These are phyloP conservation scores for Murraya paniculata DNA, from an alignment of 345 rosid species.

Conservation along the genomic window DNA sequence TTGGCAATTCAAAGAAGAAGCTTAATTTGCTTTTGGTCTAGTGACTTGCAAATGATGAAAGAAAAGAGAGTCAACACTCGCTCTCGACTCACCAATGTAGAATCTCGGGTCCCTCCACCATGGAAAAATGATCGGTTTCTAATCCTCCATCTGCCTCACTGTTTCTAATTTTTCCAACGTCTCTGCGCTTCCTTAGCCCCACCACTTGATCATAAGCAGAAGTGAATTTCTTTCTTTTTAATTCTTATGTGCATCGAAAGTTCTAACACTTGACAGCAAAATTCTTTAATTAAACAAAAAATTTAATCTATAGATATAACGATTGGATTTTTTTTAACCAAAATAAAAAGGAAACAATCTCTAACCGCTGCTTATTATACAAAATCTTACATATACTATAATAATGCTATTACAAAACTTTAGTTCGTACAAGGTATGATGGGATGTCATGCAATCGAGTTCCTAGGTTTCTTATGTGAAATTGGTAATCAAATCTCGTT, in stretches of 20 bases:
- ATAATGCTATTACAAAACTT: too few relatives aligned
- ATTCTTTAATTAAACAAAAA: too few relatives aligned
- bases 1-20: not conserved
- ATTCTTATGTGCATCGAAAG: not conserved
- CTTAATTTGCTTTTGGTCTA: not conserved
- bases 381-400: too few relatives aligned
- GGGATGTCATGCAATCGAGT: not conserved
- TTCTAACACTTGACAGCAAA: not conserved
- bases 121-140: slow-evolving; percentile 4
- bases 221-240: not conserved
- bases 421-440: too few relatives aligned
- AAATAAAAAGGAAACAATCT: not conserved
- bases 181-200: not conserved
- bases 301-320: too few relatives aligned
- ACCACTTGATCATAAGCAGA: not conserved
- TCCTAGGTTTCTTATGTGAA: not conserved
- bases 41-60: not conserved
- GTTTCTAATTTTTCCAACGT: not conserved
- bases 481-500: not conserved
- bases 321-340: not conserved
- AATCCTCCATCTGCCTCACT: not conserved
- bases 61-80: not conserved
- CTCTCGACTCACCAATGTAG: slow-evolving; percentile 3
- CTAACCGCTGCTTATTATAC: too few relatives aligned
- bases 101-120: slow-evolving; percentile 15